These are phyloP conservation scores for Beauveria scarabaeidicola DNA, from an alignment of 2,329 filamentous ascomycete species.

Conservation along the genomic window DNA sequence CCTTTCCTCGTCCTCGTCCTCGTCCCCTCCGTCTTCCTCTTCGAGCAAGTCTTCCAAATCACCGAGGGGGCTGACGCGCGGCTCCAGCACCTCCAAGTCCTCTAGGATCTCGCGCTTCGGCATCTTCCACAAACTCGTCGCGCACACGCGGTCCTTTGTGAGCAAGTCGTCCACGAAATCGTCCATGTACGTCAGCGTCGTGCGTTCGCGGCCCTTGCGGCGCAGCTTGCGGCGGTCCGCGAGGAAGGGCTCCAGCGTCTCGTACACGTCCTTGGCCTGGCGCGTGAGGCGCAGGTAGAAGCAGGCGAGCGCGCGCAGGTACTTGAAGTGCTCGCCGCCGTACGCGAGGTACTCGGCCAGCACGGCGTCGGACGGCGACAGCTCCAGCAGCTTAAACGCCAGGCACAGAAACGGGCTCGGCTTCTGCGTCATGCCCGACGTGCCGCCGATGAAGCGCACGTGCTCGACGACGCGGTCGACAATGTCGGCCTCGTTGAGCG, in stretches of 20 bases:
- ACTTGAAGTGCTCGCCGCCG: constrained; percentile 71
- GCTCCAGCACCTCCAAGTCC: constrained; percentile 80
- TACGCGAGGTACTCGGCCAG: constrained; percentile 71
- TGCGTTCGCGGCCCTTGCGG: constrained; percentile 64
- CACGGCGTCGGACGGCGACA: constrained; percentile 71
- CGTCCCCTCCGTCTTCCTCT: constrained; percentile 41
- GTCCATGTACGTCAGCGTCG: constrained; percentile 72
- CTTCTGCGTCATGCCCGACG: constrained; percentile 73
- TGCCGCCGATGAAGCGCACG: constrained; percentile 78
- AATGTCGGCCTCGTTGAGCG: constrained; percentile 73
- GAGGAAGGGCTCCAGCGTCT: constrained; percentile 71
- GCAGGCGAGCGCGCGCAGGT: constrained; percentile 77
- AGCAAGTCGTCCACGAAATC: constrained; percentile 90
- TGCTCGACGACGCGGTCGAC: constrained; percentile 82
- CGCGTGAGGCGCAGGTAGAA: constrained; percentile 93
- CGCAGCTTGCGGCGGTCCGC: constrained; percentile 78
- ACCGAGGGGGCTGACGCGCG: constrained; percentile 72
- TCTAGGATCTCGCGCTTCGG: constrained; percentile 74
- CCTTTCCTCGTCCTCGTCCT: constrained; percentile 25
- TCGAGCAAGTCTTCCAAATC: constrained; percentile 66
- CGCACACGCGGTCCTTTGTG: constrained; percentile 81
- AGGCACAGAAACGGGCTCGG: constrained; percentile 91
- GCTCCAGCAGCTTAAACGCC: constrained; percentile 86
- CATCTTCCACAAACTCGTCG: constrained; percentile 87
- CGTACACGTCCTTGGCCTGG: constrained; percentile 71